Conservation (phyloP, 352 stramenopile genomes). For the Pythium vanterpoolii region DNA sequence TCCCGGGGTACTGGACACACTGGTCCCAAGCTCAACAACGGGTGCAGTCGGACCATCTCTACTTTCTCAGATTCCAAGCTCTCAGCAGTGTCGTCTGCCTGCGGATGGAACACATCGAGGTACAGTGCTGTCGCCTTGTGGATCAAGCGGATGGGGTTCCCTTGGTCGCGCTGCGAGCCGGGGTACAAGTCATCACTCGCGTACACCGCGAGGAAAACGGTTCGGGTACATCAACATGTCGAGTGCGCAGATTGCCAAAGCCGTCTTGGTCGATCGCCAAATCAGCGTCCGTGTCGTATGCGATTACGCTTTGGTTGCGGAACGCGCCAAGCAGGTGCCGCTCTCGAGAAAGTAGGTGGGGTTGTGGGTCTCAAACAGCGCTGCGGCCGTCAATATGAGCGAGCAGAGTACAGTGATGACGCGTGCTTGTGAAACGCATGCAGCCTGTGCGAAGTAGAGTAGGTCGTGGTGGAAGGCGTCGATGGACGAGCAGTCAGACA, state of each 20-base stretch:
- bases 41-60: slow-evolving; percentile 12
- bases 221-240: slow-evolving; percentile 15
- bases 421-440: slow-evolving; percentile 13
- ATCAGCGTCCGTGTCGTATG: slow-evolving; percentile 26
- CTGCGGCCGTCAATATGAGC: slow-evolving; percentile 19
- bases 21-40: slow-evolving; percentile 9
- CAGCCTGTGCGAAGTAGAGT: slow-evolving; percentile 7
- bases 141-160: slow-evolving; percentile 21
- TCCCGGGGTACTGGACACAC: background rate
- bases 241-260: slow-evolving; percentile 14
- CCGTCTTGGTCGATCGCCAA: slow-evolving; percentile 19
- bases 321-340: slow-evolving; percentile 26
- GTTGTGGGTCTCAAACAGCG: slow-evolving; percentile 18
- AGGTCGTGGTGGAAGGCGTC: slow-evolving; percentile 10
- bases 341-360: slow-evolving; percentile 30
- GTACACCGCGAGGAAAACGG: slow-evolving; percentile 25
- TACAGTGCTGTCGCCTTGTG: slow-evolving; percentile 27
- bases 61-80: no score
- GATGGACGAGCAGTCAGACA: slow-evolving; percentile 3
- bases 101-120: slow-evolving; percentile 33
- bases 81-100: no score
- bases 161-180: slow-evolving; percentile 19
- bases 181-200: slow-evolving; percentile 18
- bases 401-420: slow-evolving; percentile 22
- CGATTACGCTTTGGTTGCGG: slow-evolving; percentile 25